phyloP scores from a whole-genome alignment of 805 yeast genomes.

The Saccharomycopsis schoenii region DNA sequence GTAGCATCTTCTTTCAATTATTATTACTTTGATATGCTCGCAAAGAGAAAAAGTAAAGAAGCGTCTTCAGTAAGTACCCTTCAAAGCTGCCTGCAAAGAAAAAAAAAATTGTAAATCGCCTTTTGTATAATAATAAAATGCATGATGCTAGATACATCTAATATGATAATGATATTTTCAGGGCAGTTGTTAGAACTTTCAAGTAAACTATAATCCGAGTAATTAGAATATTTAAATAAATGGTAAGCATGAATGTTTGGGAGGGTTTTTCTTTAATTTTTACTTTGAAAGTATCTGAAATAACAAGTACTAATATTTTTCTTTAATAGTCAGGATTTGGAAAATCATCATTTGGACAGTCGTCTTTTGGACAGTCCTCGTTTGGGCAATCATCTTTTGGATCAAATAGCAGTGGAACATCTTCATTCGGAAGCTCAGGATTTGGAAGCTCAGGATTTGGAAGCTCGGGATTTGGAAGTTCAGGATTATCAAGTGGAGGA shows the following conservation, averaged over 20 bases:
- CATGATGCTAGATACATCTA: too few relatives aligned
- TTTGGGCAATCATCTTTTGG: not conserved
- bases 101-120: too few relatives aligned
- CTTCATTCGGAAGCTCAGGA: not conserved
- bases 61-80: too few relatives aligned
- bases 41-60: too few relatives aligned
- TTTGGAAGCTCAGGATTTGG: slow-evolving; percentile 1
- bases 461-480: too few relatives aligned
- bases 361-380: not conserved
- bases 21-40: too few relatives aligned
- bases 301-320: not conserved
- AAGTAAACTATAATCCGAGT: not conserved
- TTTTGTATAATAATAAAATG: too few relatives aligned
- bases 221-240: not conserved
- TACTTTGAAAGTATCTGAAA: not conserved
- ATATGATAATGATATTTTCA: not conserved
- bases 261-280: not conserved
- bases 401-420: not conserved
- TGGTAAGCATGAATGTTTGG: not conserved
- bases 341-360: not conserved
- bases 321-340: not conserved
- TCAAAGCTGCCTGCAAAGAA: too few relatives aligned
- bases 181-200: not conserved
- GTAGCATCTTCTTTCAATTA: too few relatives aligned
- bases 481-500: not conserved